Evolutionary conservation across 2,329 filamentous ascomycete species (phyloP).

Genomic region (Penicillium sp.): DNA sequence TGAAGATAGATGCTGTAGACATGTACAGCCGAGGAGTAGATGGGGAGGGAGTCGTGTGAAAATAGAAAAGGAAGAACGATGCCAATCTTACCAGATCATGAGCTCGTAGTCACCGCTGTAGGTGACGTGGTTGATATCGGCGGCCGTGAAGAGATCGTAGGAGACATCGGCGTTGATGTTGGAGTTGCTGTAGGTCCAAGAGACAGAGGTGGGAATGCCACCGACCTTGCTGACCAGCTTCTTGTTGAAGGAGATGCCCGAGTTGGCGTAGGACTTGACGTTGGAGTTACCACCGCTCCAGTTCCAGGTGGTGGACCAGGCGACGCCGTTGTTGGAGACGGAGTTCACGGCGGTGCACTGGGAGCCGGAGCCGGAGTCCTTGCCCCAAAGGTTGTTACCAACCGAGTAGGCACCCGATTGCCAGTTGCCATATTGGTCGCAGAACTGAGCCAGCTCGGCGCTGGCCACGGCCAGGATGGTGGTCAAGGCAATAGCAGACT

Average conservation of each 20-base stretch:
- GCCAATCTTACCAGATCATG: constrained; percentile 50
- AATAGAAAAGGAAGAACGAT: no score
- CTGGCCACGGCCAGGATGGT: background rate
- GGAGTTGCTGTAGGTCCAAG: constrained; percentile 45
- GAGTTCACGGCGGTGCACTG: constrained; percentile 37
- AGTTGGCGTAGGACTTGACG: constrained; percentile 42
- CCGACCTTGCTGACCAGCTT: constrained; percentile 23
- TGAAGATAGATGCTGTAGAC: no score
- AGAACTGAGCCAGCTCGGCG: constrained; percentile 10
- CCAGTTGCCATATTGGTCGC: constrained; percentile 28
- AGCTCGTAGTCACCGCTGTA: constrained; percentile 50
- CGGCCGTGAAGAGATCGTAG: constrained; percentile 53
- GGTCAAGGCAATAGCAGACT: background rate
- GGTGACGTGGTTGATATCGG: constrained; percentile 33
- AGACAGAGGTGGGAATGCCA: constrained; percentile 38
- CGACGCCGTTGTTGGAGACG: constrained; percentile 22
- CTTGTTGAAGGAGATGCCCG: constrained; percentile 26
- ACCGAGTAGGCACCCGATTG: constrained; percentile 37
- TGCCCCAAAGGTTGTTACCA: constrained; percentile 48
- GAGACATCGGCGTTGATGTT: constrained; percentile 50
- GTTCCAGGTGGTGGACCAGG: constrained; percentile 40
- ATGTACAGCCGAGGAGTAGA: no score
- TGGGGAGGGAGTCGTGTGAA: constrained; percentile 17
- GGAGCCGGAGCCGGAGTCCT: constrained; percentile 27
- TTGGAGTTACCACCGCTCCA: constrained; percentile 33